Evolutionary conservation across 441 rosid genomes (phyloP).

Genomic region (Hura crepitans): DNA sequence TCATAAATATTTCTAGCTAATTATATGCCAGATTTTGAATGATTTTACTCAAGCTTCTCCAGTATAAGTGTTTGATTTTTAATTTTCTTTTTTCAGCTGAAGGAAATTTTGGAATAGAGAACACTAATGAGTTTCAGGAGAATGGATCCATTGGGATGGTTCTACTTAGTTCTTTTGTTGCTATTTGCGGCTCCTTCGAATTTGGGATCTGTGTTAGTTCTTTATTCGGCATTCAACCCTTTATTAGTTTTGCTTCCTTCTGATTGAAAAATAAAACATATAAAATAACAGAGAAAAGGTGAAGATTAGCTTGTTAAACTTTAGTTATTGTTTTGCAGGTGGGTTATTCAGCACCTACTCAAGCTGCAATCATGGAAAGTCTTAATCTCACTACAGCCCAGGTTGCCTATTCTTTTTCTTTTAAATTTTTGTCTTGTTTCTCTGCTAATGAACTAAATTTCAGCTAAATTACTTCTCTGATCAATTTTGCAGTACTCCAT

Average conservation of each 20-base stretch:
- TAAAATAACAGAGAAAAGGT: background rate
- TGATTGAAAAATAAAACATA: conserved; percentile 28
- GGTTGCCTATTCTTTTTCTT: conserved; percentile 26
- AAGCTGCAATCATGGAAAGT: conserved; percentile 74
- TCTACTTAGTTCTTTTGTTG: conserved; percentile 65
- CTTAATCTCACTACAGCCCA: conserved; percentile 66
- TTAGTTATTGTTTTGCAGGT: conserved; percentile 65
- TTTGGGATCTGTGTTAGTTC: conserved; percentile 87
- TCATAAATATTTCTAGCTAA: background rate
- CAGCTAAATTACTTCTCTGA: too few relatives aligned
- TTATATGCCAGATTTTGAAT: background rate
- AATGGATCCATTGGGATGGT: conserved; percentile 58
- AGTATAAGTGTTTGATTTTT: background rate
- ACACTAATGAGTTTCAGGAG: conserved; percentile 21
- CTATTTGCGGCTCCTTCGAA: conserved; percentile 85
- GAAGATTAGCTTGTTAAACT: conserved; percentile 24
- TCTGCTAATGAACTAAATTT: too few relatives aligned
- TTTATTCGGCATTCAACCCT: background rate
- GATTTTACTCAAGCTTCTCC: background rate
- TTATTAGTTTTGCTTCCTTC: background rate
- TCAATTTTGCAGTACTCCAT: conserved; percentile 56
- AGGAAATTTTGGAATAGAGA: conserved; percentile 39
- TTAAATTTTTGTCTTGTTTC: too few relatives aligned
- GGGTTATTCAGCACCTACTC: conserved; percentile 91
- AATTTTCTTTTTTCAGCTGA: background rate